phyloP scores from a whole-genome alignment of 176 grass and related monocot species.

The Musa itinerans region DNA sequence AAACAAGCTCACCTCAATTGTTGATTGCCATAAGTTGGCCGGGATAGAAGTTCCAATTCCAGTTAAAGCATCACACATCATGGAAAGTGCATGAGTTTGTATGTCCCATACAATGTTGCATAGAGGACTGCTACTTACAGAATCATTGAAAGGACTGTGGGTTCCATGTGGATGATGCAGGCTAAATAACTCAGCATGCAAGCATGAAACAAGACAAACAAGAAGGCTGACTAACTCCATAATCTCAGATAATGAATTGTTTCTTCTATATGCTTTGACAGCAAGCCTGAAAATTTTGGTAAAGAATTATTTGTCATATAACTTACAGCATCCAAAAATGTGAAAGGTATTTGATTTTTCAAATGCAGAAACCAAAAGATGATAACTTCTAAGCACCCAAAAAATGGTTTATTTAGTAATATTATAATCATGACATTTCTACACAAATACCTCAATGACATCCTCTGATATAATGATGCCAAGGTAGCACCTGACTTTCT shows the following conservation, averaged over 20 bases:
- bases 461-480: no score
- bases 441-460: no score
- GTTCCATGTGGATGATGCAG: constrained; percentile 39
- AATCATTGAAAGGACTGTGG: constrained; percentile 26
- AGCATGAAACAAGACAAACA: constrained; percentile 47
- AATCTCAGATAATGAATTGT: constrained; percentile 45
- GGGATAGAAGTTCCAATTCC: constrained; percentile 49
- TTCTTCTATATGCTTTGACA: constrained; percentile 48
- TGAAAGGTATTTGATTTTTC: no score
- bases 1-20: constrained; percentile 46
- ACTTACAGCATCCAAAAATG: constrained; percentile 1
- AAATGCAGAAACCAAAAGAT: no score
- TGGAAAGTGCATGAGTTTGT: constrained; percentile 65
- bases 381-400: no score
- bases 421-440: no score
- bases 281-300: constrained; percentile 36
- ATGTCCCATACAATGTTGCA: constrained; percentile 56
- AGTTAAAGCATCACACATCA: constrained; percentile 55
- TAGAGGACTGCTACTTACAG: constrained; percentile 34
- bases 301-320: constrained; percentile 10
- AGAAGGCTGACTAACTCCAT: constrained; percentile 40
- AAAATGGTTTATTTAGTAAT: no score
- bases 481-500: no score
- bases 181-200: constrained; percentile 56
- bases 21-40: constrained; percentile 59